A percentile compares a stretch with the other conserved stretches of the same genome.
Evolutionary conservation across 2,329 filamentous ascomycete genomes (phyloP).

Genomic region (Thielaviopsis musarum): DNA sequence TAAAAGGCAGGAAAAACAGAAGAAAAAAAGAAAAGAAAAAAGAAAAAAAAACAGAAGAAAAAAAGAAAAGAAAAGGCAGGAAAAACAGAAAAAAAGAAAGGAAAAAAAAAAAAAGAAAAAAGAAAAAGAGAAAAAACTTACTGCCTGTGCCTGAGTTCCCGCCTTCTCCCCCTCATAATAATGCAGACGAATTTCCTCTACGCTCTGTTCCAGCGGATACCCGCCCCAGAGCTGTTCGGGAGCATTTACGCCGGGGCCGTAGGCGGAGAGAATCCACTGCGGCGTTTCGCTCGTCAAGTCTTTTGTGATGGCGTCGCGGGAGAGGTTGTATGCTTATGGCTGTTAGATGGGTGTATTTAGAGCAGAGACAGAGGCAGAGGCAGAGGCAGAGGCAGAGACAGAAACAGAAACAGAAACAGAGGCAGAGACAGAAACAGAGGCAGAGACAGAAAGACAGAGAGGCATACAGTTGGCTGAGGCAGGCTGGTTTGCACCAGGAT

Average conservation of each 20-base stretch:
- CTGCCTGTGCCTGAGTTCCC: constrained; percentile 41
- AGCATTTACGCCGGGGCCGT: constrained; percentile 59
- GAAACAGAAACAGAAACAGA: not conserved
- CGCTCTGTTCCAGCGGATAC: constrained; percentile 61
- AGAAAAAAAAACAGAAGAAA: not conserved
- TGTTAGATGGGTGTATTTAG: not conserved
- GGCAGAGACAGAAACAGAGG: not conserved
- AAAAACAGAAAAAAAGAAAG: no score
- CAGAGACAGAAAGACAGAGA: constrained; percentile 3
- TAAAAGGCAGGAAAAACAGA: no score
- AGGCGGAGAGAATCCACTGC: constrained; percentile 73
- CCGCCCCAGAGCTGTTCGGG: constrained; percentile 77
- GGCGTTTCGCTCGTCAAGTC: constrained; percentile 60
- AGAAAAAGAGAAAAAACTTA: constrained; percentile 19
- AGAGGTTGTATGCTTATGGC: constrained; percentile 32
- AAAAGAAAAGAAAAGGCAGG: no score
- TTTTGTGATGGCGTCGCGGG: constrained; percentile 39
- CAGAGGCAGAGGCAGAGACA: not conserved
- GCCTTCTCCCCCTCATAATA: constrained; percentile 43
- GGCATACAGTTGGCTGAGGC: constrained; percentile 4
- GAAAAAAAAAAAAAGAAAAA: constrained; percentile 3
- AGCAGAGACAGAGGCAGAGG: no score
- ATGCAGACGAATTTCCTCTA: constrained; percentile 70
- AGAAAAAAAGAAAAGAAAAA: not conserved
- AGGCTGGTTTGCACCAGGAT: constrained; percentile 24